Base-by-base conservation (phyloP, 768 basidiomycete species). In the Boletus sp. region DNA sequence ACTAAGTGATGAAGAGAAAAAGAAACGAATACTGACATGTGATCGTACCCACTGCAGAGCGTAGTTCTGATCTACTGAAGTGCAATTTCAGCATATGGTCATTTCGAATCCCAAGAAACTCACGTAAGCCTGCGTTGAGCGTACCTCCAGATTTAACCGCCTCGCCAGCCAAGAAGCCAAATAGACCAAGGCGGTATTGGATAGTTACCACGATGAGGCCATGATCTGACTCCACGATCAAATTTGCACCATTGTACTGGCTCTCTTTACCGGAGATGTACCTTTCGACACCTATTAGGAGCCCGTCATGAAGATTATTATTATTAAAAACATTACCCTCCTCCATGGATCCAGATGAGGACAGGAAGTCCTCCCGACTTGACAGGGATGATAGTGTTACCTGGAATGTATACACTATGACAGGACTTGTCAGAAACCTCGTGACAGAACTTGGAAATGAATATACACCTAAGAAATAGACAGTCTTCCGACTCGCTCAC, bases 101-200 rank as follows among this genome's bases (percentile, higher is more conserved):
- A 7, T n/a, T 30, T 15, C 17, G 17, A 14, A 37, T 24, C 17
- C 6, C 6, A n/a, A 47, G 40, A 42, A 18, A 42, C 56, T 58
- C 42, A 58, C 57, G 56, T 6, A 58, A 24, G 3, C 57, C 57
- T 30, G 56, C 56, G 4, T 58, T 58, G 11, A 44, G 44, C 3
- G 24, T 36, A 3, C 57, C 57, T 20, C 37, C 37, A n/a, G 5
- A 28, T 24, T 58, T 50, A 5, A 58, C 28, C 2, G 15, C 44
- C 4, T 58, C 24, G 17, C 56, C 36, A 11, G 57, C 30, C 24
- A 58, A 35, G 48, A 58, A 58, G 11, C 51, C 56, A 45, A 58
- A 58, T 35, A 45, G 7, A 20, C 57, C 57, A 7, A 58, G 56
- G 14, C 57, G 56, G 18, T 58, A 58, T 46, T 58, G 56, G 8